phyloP scores from a whole-genome alignment of 768 basidiomycete species.

The Rhodosporidiobolus odoratus region DNA sequence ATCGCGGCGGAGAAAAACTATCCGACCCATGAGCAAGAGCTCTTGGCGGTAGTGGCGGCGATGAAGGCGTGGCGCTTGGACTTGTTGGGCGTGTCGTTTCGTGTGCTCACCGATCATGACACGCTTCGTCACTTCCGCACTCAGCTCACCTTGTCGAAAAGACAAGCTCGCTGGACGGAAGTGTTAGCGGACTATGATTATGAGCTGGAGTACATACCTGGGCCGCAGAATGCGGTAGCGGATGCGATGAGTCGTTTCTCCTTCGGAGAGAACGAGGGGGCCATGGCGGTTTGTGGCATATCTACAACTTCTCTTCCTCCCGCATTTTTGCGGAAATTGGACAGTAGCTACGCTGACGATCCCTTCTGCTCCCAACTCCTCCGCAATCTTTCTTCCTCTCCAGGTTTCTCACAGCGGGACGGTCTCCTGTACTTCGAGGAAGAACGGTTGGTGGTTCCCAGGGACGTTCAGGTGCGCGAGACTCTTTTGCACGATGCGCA shows the following conservation, averaged over 20 bases:
- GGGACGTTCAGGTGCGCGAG: neutral
- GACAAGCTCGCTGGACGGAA: slow-evolving; percentile 22
- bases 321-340: neutral
- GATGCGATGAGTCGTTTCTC: slow-evolving; percentile 13
- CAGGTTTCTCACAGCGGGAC: neutral
- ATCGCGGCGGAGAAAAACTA: slow-evolving; percentile 13
- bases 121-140: slow-evolving; percentile 15
- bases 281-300: neutral
- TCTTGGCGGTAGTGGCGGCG: slow-evolving; percentile 8
- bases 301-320: neutral
- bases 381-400: neutral
- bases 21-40: slow-evolving; percentile 21
- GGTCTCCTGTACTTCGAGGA: slow-evolving; percentile 33
- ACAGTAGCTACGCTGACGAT: slow-evolving; percentile 5
- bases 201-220: slow-evolving; percentile 2
- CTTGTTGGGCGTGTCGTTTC: neutral
- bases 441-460: slow-evolving; percentile 40
- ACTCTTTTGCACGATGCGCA: slow-evolving; percentile 19
- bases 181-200: slow-evolving; percentile 10
- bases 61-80: slow-evolving; percentile 12
- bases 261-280: neutral
- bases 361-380: neutral
- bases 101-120: slow-evolving; percentile 10
- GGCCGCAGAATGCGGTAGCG: neutral
- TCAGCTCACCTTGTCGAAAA: slow-evolving; percentile 7